Evolutionary conservation across 371 early-diverging fungal genomes (phyloP).

Genomic region (Gilbertella persicaria): DNA sequence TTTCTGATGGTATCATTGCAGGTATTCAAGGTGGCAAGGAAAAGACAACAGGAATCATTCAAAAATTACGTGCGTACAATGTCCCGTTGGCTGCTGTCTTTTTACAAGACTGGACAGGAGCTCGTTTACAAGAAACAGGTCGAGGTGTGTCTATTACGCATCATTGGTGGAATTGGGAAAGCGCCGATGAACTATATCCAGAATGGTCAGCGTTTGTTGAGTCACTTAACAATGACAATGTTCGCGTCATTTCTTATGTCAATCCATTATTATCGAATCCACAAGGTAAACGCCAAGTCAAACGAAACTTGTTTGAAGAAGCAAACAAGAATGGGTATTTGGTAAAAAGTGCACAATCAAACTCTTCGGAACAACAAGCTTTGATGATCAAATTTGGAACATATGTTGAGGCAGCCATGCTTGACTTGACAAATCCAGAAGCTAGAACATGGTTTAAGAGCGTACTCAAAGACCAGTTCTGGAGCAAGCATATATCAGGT

Average conservation of each 20-base stretch:
- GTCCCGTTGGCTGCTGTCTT: constrained; percentile 47
- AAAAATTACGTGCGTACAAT: constrained; percentile 22
- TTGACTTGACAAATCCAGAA: constrained; percentile 48
- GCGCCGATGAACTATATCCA: constrained; percentile 42
- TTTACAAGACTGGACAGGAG: constrained; percentile 55
- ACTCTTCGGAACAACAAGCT: constrained; percentile 15
- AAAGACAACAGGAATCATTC: constrained; percentile 35
- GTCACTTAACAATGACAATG: constrained; percentile 17
- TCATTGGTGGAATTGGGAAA: constrained; percentile 59
- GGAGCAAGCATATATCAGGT: constrained; percentile 36
- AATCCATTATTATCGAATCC: constrained; percentile 43
- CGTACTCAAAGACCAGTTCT: constrained; percentile 37
- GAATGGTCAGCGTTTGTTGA: constrained; percentile 44
- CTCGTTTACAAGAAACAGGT: constrained; percentile 29
- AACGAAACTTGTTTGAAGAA: constrained; percentile 35
- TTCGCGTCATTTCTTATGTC: constrained; percentile 41
- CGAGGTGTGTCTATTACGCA: constrained; percentile 26
- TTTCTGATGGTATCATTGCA: constrained; percentile 42
- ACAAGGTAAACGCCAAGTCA: constrained; percentile 19
- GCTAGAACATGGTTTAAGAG: constrained; percentile 47
- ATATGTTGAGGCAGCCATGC: constrained; percentile 33
- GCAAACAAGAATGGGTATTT: constrained; percentile 38
- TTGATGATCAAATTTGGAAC: constrained; percentile 21
- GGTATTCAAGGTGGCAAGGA: constrained; percentile 52
- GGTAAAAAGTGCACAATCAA: constrained; percentile 22